Base-by-base conservation (phyloP, 352 stramenopile species). In the Globisporangium carolinianum region DNA sequence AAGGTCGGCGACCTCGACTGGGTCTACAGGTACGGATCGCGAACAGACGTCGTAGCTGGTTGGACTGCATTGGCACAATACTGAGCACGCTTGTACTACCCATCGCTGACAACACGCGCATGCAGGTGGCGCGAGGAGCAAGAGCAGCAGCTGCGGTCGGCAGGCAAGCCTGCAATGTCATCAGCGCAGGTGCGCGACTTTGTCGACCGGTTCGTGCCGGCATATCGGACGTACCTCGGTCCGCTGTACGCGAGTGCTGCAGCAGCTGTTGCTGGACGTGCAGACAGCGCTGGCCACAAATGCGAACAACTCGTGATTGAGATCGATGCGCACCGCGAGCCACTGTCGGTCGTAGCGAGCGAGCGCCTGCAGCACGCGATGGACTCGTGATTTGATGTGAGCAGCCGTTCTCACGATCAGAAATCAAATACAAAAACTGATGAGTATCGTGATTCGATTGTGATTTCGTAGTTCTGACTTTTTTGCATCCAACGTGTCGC, bases 191-290 rank as follows among this genome's bases (percentile, higher is more conserved):
- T 95, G 48, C 73, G 73, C 38, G 83, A 92, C 68, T 95, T 95
- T 66, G 79, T 95, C 47, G 80, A 94, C 57, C 83, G 86, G 61
- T 95, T 89, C 63, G 91, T 95, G 80, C 84, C 86, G 11, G 69
- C 78, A 32, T 95, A 95, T 69, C 68, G 83, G 38, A 67, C 74
- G 9, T 95, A 93, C 56, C 57, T 92, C 14, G 58, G 66, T 14
- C 62, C 41, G 0, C 66, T 95, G 45, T 94, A 95, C 69, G 62
- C 65, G 39, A 53, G 24, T 32, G 24, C 24, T 32, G 24, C 24
- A 32, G 24, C 24, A 32, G 24, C 46, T 24, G 37, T n/a, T 11
- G 15, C 35, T 18, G 3, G 6, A 1, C 36, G 8, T 36, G 17
- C 36, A 2, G 11, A 17, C 38, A 14, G 32, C 61, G 15, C 52